Evolutionary conservation across 2,329 filamentous ascomycete genomes (phyloP).

Genomic region (Ampelomyces quisqualis): DNA sequence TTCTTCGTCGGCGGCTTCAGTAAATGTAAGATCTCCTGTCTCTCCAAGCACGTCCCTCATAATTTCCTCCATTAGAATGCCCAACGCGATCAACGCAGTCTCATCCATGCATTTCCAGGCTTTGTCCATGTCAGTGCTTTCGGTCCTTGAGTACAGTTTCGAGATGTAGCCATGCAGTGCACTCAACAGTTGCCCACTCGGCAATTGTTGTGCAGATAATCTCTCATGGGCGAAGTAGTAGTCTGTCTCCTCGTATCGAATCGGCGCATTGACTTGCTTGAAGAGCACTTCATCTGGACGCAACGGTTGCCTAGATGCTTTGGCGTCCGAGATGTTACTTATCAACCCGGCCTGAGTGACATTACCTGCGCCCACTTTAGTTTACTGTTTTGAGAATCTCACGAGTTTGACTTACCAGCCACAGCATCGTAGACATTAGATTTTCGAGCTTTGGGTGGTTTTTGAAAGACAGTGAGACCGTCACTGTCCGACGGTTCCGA

Average conservation of each 20-base stretch:
- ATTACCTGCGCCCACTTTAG: conserved; percentile 8
- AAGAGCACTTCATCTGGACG: conserved; percentile 73
- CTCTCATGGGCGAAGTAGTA: conserved; percentile 66
- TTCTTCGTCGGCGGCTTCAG: conserved; percentile 52
- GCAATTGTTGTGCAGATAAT: conserved; percentile 58
- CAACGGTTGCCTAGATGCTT: conserved; percentile 45
- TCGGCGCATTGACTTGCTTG: conserved; percentile 62
- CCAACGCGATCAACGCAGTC: conserved; percentile 73
- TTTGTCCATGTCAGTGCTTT: conserved; percentile 16
- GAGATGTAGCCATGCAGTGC: conserved; percentile 68
- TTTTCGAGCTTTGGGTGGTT: conserved; percentile 33
- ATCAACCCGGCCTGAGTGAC: conserved; percentile 27
- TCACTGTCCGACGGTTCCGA: conserved; percentile 17
- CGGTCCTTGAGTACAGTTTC: conserved; percentile 58
- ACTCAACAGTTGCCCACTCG: conserved; percentile 69
- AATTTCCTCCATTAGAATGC: conserved; percentile 73
- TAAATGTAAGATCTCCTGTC: conserved; percentile 70
- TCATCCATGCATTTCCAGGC: conserved; percentile 70
- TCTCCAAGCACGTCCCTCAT: conserved; percentile 61
- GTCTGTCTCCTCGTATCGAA: conserved; percentile 69
- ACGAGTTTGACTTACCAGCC: conserved; percentile 53
- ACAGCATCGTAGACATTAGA: conserved; percentile 72
- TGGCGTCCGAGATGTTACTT: conserved; percentile 50
- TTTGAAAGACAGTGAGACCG: conserved; percentile 6
- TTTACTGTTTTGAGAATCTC: background rate